phyloP scores from a whole-genome alignment of 768 basidiomycete genomes.

The Xerocomellus dryophilus region DNA sequence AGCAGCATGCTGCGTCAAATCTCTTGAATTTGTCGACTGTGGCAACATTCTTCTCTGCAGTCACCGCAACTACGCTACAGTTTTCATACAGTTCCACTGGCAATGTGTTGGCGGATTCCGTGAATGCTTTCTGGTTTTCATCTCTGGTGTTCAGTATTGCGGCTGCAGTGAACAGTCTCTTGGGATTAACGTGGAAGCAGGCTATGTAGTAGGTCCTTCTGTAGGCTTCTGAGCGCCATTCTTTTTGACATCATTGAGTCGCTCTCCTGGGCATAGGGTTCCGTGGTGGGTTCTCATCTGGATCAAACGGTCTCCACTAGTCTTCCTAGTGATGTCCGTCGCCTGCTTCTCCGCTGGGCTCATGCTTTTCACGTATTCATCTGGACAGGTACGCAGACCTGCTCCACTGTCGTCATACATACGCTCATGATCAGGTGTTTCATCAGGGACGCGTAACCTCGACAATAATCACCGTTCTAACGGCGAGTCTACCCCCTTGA shows the following conservation, averaged over 20 bases:
- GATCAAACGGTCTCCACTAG: slow-evolving; percentile 82
- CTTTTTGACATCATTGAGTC: slow-evolving; percentile 34
- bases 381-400: slow-evolving; percentile 50
- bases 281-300: slow-evolving; percentile 68
- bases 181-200: slow-evolving; percentile 55
- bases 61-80: slow-evolving; percentile 50
- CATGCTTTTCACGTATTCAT: slow-evolving; percentile 74
- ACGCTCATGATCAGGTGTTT: slow-evolving; percentile 7
- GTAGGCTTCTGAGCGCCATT: slow-evolving; percentile 5
- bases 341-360: slow-evolving; percentile 80
- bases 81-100: slow-evolving; percentile 40
- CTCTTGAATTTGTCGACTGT: slow-evolving; percentile 51
- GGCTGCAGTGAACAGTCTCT: slow-evolving; percentile 50
- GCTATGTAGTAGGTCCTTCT: slow-evolving; percentile 49
- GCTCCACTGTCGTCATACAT: slow-evolving; percentile 22
- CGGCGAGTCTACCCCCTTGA: slow-evolving; percentile 31
- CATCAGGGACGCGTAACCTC: slow-evolving; percentile 57
- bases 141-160: slow-evolving; percentile 54
- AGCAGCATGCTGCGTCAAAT: slow-evolving; percentile 49
- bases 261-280: slow-evolving; percentile 53
- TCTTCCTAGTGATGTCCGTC: slow-evolving; percentile 81
- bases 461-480: slow-evolving; percentile 73
- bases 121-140: slow-evolving; percentile 55
- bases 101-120: slow-evolving; percentile 38
- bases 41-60: slow-evolving; percentile 54